These are phyloP conservation scores for Hypoxylon sp. DNA, from an alignment of 2,329 filamentous ascomycete genomes.

Conservation along the genomic window DNA sequence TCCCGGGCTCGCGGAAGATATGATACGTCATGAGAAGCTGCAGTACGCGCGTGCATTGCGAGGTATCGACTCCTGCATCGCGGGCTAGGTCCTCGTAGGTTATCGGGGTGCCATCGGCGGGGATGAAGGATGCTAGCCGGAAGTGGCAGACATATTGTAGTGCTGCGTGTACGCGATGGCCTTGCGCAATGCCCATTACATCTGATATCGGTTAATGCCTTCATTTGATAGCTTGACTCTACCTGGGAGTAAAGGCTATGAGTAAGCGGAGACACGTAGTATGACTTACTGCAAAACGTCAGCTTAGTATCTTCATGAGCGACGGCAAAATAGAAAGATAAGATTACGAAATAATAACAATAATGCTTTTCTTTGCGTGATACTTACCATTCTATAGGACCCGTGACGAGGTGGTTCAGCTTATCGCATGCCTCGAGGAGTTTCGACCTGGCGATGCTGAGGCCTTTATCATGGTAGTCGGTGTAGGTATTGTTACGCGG, in stretches of 20 bases:
- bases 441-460: conserved; percentile 43
- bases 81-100: conserved; percentile 43
- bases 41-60: conserved; percentile 41
- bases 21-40: conserved; percentile 47
- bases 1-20: conserved; percentile 46
- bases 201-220: conserved; percentile 25
- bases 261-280: neutral
- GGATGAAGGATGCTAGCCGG: conserved; percentile 40
- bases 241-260: neutral
- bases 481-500: conserved; percentile 37
- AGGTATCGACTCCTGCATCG: conserved; percentile 37
- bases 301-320: conserved; percentile 4
- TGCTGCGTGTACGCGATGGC: conserved; percentile 43
- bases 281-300: conserved; percentile 32
- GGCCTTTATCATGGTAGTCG: conserved; percentile 43
- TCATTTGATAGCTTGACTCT: neutral
- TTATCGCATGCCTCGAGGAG: conserved; percentile 47
- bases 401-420: conserved; percentile 42
- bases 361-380: neutral
- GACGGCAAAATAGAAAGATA: neutral
- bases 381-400: conserved; percentile 45
- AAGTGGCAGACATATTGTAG: conserved; percentile 46
- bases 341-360: neutral
- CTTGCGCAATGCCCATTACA: conserved; percentile 45
- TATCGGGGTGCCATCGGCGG: conserved; percentile 43